Percentiles rank a stretch among this genome's conserved stretches.
phyloP scores from a whole-genome alignment of 305 asterid genomes.

The Andrographis paniculata region DNA sequence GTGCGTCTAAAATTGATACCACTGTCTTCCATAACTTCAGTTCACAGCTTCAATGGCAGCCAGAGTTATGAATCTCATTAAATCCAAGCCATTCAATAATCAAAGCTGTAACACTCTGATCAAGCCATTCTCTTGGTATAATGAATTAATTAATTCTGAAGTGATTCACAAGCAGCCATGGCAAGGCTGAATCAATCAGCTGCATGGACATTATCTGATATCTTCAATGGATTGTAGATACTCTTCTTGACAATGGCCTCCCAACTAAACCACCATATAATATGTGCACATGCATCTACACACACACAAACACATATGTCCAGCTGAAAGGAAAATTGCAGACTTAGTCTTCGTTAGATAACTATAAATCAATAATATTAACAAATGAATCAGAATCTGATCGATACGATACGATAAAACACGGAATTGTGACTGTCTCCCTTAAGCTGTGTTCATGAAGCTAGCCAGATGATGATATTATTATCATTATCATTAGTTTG shows the following conservation, averaged over 20 bases:
- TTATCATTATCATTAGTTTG: conserved; percentile 13
- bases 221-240: conserved; percentile 16
- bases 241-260: conserved; percentile 28
- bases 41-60: too few species aligned
- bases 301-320: background rate
- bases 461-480: conserved; percentile 10
- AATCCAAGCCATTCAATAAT: background rate
- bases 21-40: too few species aligned
- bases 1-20: too few species aligned
- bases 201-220: background rate
- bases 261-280: conserved; percentile 28
- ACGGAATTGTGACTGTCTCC: conserved; percentile 1
- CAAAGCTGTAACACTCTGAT: conserved; percentile 8
- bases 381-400: conserved; percentile 2
- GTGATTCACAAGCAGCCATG: conserved; percentile 12
- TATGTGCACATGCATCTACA: background rate
- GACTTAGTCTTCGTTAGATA: conserved; percentile 54
- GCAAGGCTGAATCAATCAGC: conserved; percentile 3
- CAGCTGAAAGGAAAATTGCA: background rate
- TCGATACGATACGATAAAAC: background rate
- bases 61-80: too few species aligned
- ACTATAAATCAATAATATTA: conserved; percentile 27
- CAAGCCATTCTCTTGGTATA: background rate
- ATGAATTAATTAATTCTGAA: background rate
- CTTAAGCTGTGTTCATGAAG: conserved; percentile 26